phyloP scores from a whole-genome alignment of 192 early-diverging fungal species.

The Umbelopsis isabellina region DNA sequence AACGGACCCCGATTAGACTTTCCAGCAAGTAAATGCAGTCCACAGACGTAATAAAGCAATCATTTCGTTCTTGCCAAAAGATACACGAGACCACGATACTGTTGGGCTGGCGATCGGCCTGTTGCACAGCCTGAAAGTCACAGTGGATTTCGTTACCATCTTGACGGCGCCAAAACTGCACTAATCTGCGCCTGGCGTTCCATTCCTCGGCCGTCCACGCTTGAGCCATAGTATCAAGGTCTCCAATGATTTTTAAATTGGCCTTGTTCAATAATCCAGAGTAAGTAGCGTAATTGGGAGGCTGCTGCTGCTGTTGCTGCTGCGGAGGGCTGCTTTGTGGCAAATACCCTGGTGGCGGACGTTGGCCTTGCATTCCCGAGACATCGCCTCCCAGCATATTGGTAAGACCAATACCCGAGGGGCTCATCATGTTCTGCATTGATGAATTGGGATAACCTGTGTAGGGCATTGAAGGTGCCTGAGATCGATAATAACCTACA shows the following conservation, averaged over 20 bases:
- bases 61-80: conserved; percentile 74
- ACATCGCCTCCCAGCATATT: conserved; percentile 11
- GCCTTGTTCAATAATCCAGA: conserved; percentile 74
- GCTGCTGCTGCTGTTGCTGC: conserved; percentile 7
- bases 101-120: conserved; percentile 60
- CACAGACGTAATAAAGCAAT: conserved; percentile 80
- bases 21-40: conserved; percentile 80
- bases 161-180: conserved; percentile 76
- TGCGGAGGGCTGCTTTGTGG: conserved; percentile 1
- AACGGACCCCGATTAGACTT: conserved; percentile 71
- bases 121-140: conserved; percentile 63
- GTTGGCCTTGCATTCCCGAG: conserved; percentile 5
- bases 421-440: conserved; percentile 15
- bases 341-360: not conserved
- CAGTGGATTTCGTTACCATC: conserved; percentile 64
- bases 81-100: conserved; percentile 78
- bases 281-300: conserved; percentile 38
- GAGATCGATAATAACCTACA: conserved; percentile 19
- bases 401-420: conserved; percentile 1
- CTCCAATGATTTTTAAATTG: conserved; percentile 67
- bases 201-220: conserved; percentile 72
- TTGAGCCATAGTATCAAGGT: conserved; percentile 69
- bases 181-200: conserved; percentile 64
- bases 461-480: conserved; percentile 13
- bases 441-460: conserved; percentile 7